Evolutionary conservation across 192 early-diverging fungal genomes (phyloP).

Genomic region (Umbelopsis sp.): DNA sequence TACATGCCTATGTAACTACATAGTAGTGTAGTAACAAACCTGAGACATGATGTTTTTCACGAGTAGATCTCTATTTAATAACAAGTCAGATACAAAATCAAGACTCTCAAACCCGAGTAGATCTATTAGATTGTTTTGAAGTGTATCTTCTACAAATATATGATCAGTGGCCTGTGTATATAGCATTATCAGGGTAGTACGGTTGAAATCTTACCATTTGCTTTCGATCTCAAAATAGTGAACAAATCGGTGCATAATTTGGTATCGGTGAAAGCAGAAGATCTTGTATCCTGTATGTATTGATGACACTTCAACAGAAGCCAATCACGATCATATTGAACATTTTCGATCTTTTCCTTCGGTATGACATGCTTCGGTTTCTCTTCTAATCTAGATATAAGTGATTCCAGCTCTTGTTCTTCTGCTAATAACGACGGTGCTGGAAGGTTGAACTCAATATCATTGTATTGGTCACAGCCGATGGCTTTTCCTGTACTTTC

Average conservation of each 20-base stretch:
- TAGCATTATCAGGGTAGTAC: neutral
- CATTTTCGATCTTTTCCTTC: neutral
- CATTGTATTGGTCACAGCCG: neutral
- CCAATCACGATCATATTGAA: conserved; percentile 53
- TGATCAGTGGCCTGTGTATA: neutral
- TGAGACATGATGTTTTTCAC: conserved; percentile 63
- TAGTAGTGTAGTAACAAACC: conserved; percentile 27
- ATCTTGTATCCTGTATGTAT: conserved; percentile 47
- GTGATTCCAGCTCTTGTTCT: conserved; percentile 1
- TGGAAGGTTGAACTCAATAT: conserved; percentile 6
- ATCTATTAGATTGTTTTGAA: conserved; percentile 71
- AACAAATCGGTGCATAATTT: conserved; percentile 73
- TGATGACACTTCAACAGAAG: conserved; percentile 57
- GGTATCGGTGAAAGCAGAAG: conserved; percentile 48
- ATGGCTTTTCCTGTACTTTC: neutral
- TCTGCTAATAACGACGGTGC: neutral
- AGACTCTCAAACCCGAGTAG: conserved; percentile 75
- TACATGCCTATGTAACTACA: neutral
- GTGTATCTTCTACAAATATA: conserved; percentile 50
- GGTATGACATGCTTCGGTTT: neutral
- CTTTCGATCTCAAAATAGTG: conserved; percentile 63
- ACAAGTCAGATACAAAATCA: conserved; percentile 64
- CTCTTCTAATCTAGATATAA: neutral
- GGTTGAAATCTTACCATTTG: conserved; percentile 40
- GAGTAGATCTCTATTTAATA: conserved; percentile 60